Conservation (phyloP, 768 basidiomycete species). For the Tulasnella sp. region DNA sequence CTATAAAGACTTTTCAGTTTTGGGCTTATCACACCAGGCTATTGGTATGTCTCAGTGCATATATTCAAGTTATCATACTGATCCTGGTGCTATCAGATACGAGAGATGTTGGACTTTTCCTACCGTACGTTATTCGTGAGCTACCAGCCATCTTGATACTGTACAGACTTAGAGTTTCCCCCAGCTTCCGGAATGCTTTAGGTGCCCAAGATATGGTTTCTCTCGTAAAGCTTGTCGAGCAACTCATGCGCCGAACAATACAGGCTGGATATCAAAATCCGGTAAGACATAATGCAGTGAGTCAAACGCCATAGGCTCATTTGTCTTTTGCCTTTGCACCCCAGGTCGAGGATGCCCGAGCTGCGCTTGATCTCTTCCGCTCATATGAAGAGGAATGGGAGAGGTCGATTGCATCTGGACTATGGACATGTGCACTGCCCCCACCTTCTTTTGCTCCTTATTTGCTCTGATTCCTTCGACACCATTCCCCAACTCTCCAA, state of each 20-base stretch:
- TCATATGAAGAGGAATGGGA: conserved; percentile 3
- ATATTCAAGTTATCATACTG: background rate
- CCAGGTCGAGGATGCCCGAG: conserved; percentile 6
- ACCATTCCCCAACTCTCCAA: no score
- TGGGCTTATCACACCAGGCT: background rate
- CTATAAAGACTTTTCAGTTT: background rate
- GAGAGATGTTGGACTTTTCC: background rate
- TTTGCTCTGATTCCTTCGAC: background rate
- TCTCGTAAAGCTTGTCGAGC: background rate
- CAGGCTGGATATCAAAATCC: background rate
- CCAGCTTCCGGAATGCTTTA: background rate
- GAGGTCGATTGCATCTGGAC: background rate
- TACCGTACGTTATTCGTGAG: background rate
- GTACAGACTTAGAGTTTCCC: background rate
- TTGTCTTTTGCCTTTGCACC: background rate
- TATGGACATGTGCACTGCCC: conserved; percentile 1
- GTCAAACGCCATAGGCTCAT: background rate
- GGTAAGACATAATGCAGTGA: background rate
- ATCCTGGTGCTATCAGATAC: background rate
- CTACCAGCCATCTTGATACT: background rate
- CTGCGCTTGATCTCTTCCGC: conserved; percentile 9
- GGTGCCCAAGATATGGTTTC: background rate
- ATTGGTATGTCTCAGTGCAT: background rate
- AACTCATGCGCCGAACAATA: background rate
- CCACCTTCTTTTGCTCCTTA: background rate